phyloP scores from a whole-genome alignment of 192 early-diverging fungal species.

The Umbelopsis ramanniana region DNA sequence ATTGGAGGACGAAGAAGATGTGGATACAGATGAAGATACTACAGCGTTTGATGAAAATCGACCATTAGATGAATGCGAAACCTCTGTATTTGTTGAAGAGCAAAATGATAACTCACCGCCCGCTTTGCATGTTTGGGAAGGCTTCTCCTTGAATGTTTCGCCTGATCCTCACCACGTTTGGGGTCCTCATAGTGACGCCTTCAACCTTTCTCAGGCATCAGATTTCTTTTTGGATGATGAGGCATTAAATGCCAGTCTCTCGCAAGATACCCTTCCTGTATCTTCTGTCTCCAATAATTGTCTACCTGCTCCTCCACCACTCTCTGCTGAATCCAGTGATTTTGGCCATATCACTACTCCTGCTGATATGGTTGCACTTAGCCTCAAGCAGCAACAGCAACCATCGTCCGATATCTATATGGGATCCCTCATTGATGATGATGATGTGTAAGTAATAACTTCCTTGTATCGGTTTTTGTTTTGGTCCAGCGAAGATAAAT shows the following conservation, averaged over 20 bases:
- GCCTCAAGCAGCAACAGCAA: constrained; percentile 5
- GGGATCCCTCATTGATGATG: constrained; percentile 17
- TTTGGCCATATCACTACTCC: not conserved
- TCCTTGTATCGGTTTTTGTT: not conserved
- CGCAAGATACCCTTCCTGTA: not conserved
- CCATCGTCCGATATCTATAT: constrained; percentile 15
- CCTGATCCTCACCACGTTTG: not conserved
- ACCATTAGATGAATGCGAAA: too few relatives aligned
- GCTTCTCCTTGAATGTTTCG: constrained; percentile 20
- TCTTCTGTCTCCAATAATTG: not conserved
- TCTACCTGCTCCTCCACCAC: too few relatives aligned
- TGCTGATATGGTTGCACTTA: constrained; percentile 11
- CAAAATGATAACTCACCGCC: not conserved
- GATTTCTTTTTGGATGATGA: constrained; percentile 17
- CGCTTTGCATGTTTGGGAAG: constrained; percentile 10
- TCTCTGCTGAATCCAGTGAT: not conserved
- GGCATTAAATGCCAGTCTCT: constrained; percentile 9
- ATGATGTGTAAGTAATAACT: constrained; percentile 12
- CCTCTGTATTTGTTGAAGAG: not conserved
- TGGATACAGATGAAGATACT: not conserved
- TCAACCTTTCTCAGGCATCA: constrained; percentile 1
- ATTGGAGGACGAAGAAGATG: constrained; percentile 8
- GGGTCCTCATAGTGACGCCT: not conserved
- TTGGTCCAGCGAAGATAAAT: too few relatives aligned
- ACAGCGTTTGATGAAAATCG: too few relatives aligned